A percentile compares a stretch with the other conserved stretches of the same genome.
Conservation (phyloP, 148 eudicot genomes). For the Camellia japonica region DNA sequence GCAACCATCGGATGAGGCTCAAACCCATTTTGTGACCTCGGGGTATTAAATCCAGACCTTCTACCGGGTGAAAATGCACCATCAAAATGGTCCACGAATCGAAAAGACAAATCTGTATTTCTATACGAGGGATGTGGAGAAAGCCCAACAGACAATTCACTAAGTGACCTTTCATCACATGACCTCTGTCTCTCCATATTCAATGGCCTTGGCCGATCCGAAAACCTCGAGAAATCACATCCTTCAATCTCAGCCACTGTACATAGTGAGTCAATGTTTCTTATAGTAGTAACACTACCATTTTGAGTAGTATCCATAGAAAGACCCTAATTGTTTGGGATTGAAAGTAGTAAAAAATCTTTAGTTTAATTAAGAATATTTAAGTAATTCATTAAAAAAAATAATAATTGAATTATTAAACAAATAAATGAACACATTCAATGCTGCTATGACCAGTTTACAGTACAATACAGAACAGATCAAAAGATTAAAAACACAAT, state of each 20-base stretch:
- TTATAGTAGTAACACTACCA: constrained; percentile 27
- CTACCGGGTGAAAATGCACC: constrained; percentile 40
- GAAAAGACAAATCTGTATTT: constrained; percentile 36
- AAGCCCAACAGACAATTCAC: constrained; percentile 40
- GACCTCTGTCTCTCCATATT: constrained; percentile 78
- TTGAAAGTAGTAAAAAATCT: constrained; percentile 19
- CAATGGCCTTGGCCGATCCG: constrained; percentile 49
- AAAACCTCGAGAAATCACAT: constrained; percentile 57
- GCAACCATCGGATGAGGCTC: constrained; percentile 72
- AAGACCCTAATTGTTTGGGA: neutral
- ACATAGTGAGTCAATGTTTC: constrained; percentile 26
- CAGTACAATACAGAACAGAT: neutral
- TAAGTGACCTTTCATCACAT: constrained; percentile 67
- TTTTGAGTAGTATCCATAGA: constrained; percentile 49
- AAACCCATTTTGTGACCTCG: constrained; percentile 56
- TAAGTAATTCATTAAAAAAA: neutral
- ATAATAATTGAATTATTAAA: neutral
- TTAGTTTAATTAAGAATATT: neutral
- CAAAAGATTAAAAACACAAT: neutral
- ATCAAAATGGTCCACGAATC: constrained; percentile 46
- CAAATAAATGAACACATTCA: neutral
- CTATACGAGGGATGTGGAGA: constrained; percentile 54
- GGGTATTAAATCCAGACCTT: constrained; percentile 69
- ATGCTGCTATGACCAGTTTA: neutral
- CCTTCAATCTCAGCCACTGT: constrained; percentile 47